Percentiles rank a stretch among this genome's conserved stretches.
Conservation (phyloP, 2,329 filamentous ascomycete species). For the Dendryphion nanum region DNA sequence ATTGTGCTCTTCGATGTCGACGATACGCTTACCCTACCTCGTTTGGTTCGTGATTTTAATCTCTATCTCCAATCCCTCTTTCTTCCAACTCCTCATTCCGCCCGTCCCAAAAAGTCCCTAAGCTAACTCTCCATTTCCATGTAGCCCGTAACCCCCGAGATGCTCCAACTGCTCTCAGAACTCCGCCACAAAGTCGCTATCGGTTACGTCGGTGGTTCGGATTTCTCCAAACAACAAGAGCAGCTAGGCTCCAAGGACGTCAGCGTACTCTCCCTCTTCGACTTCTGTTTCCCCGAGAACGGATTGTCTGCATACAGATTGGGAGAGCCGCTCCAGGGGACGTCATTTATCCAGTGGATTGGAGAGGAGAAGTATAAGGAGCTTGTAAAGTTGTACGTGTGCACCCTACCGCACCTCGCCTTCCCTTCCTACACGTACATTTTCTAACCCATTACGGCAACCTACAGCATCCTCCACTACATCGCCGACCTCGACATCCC, state of each 20-base stretch:
- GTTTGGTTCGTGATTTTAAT: conserved; percentile 55
- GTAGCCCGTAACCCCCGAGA: conserved; percentile 72
- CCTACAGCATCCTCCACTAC: conserved; percentile 65
- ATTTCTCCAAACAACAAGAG: conserved; percentile 93
- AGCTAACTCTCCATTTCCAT: conserved; percentile 5
- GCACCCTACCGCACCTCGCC: neutral
- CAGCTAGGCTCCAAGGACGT: conserved; percentile 71
- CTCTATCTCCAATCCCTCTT: neutral
- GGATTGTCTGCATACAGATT: conserved; percentile 87
- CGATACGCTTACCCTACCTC: conserved; percentile 80
- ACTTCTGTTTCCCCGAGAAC: conserved; percentile 98
- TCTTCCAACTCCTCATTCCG: conserved; percentile 1
- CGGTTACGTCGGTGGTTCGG: conserved; percentile 88
- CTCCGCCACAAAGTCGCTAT: conserved; percentile 87
- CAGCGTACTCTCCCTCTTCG: conserved; percentile 80
- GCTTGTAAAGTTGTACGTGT: conserved; percentile 59
- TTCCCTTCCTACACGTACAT: neutral
- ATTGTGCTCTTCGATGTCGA: conserved; percentile 97
- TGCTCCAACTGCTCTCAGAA: conserved; percentile 73
- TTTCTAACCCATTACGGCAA: neutral
- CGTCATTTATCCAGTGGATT: conserved; percentile 88
- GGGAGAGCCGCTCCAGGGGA: conserved; percentile 70
- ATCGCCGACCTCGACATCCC: conserved; percentile 81
- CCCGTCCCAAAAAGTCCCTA: neutral
- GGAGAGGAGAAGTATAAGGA: conserved; percentile 84